Conservation (phyloP, 192 early-diverging fungal genomes). For the Phlyctochytrium planicorne region DNA sequence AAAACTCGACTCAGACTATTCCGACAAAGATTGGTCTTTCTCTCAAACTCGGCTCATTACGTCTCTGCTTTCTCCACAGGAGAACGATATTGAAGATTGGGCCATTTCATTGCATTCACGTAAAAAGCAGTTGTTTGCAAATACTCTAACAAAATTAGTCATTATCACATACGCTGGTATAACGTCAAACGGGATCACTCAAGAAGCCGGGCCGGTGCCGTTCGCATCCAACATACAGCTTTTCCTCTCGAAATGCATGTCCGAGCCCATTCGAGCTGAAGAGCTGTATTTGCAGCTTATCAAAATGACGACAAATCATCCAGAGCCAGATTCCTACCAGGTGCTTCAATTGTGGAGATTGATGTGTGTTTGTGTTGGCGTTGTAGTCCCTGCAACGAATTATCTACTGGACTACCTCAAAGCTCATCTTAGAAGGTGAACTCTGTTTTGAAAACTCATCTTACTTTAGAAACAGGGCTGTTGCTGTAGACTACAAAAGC, state of each 20-base stretch:
- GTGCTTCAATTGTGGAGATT: slow-evolving; percentile 43
- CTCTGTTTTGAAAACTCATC: slow-evolving; percentile 9
- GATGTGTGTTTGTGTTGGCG: slow-evolving; percentile 35
- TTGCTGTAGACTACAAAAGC: slow-evolving; percentile 31
- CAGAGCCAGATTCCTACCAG: slow-evolving; percentile 26
- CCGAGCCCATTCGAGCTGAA: slow-evolving; percentile 27
- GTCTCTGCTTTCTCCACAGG: slow-evolving; percentile 27
- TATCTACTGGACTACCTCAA: slow-evolving; percentile 47
- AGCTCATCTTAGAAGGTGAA: slow-evolving; percentile 39
- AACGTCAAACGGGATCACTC: neutral
- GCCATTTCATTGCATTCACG: slow-evolving; percentile 22
- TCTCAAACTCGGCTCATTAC: slow-evolving; percentile 22
- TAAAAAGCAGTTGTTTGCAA: too few relatives aligned
- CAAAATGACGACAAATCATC: slow-evolving; percentile 42
- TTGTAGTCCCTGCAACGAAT: slow-evolving; percentile 28
- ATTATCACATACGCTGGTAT: neutral
- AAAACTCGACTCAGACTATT: slow-evolving; percentile 10
- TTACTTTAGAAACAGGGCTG: slow-evolving; percentile 28
- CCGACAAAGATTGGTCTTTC: slow-evolving; percentile 22
- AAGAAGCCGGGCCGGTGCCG: neutral
- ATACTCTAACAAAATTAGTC: neutral
- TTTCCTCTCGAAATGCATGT: slow-evolving; percentile 33
- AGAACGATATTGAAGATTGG: slow-evolving; percentile 33
- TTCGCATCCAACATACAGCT: slow-evolving; percentile 30
- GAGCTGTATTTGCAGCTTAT: slow-evolving; percentile 52